phyloP scores from a whole-genome alignment of 2,329 filamentous ascomycete genomes.

The Drechslerella stenobrocha region DNA sequence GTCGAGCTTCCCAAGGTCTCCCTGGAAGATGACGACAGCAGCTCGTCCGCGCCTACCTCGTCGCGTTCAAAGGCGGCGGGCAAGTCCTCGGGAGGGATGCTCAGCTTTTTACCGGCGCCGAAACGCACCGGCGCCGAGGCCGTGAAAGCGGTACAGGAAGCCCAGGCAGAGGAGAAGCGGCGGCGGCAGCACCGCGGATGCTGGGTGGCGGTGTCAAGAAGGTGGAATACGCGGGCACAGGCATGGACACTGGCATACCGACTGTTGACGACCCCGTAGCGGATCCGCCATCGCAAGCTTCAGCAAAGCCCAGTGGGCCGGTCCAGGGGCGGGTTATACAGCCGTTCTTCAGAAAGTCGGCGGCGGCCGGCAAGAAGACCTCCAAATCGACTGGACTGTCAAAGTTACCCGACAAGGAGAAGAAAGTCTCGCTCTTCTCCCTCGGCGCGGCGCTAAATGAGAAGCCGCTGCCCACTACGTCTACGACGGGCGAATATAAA shows the following conservation, averaged over 20 bases:
- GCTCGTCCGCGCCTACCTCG: conserved; percentile 23
- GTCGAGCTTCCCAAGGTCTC: conserved; percentile 51
- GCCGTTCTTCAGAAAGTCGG: conserved; percentile 35
- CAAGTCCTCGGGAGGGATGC: conserved; percentile 43
- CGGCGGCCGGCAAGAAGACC: conserved; percentile 12
- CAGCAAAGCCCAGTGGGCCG: conserved; percentile 12
- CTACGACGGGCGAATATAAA: conserved; percentile 49
- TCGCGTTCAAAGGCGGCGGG: conserved; percentile 17
- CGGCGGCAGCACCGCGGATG: conserved; percentile 13
- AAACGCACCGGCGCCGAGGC: conserved; percentile 50
- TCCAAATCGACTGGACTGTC: conserved; percentile 2
- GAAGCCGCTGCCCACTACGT: conserved; percentile 3
- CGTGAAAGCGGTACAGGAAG: conserved; percentile 29
- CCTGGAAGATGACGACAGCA: conserved; percentile 45
- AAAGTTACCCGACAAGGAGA: conserved; percentile 22
- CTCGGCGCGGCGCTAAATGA: conserved; percentile 34
- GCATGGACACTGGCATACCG: conserved; percentile 28
- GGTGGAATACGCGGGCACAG: conserved; percentile 43
- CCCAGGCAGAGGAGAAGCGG: conserved; percentile 33
- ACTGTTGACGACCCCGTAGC: conserved; percentile 29
- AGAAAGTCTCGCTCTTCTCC: conserved; percentile 45
- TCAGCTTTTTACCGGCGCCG: conserved; percentile 52
- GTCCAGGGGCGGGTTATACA: conserved; percentile 37
- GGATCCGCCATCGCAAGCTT: neutral
- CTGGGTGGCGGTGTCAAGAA: conserved; percentile 38